Base-by-base conservation (phyloP, 345 rosid genomes). In the Microcos paniculata region DNA sequence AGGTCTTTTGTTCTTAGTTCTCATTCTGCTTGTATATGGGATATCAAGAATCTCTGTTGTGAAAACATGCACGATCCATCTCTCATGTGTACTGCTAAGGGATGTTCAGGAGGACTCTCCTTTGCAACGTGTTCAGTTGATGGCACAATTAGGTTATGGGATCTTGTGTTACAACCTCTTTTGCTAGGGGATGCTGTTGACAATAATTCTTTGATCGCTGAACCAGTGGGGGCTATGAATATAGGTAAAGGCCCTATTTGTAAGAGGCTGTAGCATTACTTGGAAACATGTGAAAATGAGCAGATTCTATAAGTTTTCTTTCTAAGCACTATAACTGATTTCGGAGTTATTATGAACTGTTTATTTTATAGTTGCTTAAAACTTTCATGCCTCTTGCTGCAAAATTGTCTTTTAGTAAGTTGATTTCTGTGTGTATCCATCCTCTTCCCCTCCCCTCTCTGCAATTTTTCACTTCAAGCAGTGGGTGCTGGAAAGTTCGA, bases 61-160 rank as follows among this genome's bases (percentile, higher is more conserved):
- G 96, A 89, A 84, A 91, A 88, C 66, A 67, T 87, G 88, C 98
- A 91, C 28, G 85, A 88, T 84, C 87, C 94, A 72, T 81, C 89
- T 74, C 76, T 83, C 79, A 90, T 87, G 59, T 93, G 98, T 81
- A 85, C 80, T 64, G 91, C 92, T 69, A 91, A 91, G 78, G 98
- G 98, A 53, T 93, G 97, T 85, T 76, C 86, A 62, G 93, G 92
- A 78, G 94, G 93, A 74, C 84, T 90, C 79, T 90, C 97, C 42
- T 93, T 93, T 80, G 88, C 97, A 42, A 93, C 94, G 72, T 93
- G 97, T 84, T 91, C 97, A 49, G 87, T 91, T 75, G 98, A 93
- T 82, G 97, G 97, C 48, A 87, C 91, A 69, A 87, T 91, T 59
- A 86, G 97, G 82, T 79, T 93, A 78, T 91, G 98, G 97, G 98